Base-by-base conservation (phyloP, 2,329 filamentous ascomycete species). In the Ophidiomyces ophidiicola region DNA sequence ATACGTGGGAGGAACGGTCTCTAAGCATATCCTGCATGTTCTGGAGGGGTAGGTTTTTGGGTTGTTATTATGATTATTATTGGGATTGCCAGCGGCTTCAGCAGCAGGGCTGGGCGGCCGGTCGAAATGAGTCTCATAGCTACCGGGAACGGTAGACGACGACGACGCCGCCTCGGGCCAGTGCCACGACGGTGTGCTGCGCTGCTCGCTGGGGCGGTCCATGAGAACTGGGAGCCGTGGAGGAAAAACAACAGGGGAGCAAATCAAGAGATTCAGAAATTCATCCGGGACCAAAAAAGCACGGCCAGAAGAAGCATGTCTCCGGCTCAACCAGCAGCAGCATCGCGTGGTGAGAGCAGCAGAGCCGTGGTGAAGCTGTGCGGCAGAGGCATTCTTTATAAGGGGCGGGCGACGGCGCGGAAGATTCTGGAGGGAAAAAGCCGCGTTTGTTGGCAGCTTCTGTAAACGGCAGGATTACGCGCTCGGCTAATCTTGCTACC, bases 21-120 rank as follows among this genome's bases (percentile, higher is more conserved):
- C 88, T 28, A 94, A 69, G 57, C 88, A 96, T 47, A 96, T 94
- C 42, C 88, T 80, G 61, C 88, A 96, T 45, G 76, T 81, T 48
- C 85, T 72, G 18, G 81, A 71, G 25, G 74, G 72, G 58, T 83
- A 88, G 45, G 74, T 72, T 35, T 53, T 65, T 17, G 41, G 40
- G 57, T 26, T 23, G 26, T 20, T 15, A 12, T 3, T 11, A n/a
- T n/a, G n/a, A n/a, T n/a, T n/a, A n/a, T 17, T 18, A 6, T 33
- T 52, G 12, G 53, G 50, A 37, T 53, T 53, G 12, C 46, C 48
- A 18, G 47, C 50, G 26, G 46, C 44, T 23, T 42, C 44, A 23
- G 36, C 32, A 12, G 29, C 37, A 15, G 47, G 23, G n/a, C 48
- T 42, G 42, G 43, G 32, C 30, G 45, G 31, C 32, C 46, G 32